Evolutionary conservation across 192 early-diverging fungal genomes (phyloP).

Genomic region (Mortierella hygrophila): DNA sequence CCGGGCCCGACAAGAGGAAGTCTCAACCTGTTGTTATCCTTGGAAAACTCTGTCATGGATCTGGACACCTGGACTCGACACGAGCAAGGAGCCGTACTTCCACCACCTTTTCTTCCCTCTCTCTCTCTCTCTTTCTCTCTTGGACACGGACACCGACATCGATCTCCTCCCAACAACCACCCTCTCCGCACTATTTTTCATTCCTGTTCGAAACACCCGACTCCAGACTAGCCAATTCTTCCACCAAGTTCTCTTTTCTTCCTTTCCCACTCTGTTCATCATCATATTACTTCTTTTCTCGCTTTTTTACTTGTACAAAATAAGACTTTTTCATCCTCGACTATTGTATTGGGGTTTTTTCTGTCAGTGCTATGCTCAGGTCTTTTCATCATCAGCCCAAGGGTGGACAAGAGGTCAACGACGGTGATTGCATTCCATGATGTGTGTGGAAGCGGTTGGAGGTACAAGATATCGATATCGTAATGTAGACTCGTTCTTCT

Average conservation of each 20-base stretch:
- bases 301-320: constrained; percentile 10
- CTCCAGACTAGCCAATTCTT: not conserved
- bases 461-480: no score
- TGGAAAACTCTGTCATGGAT: no score
- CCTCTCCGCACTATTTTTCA: not conserved
- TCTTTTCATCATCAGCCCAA: not conserved
- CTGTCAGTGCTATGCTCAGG: not conserved
- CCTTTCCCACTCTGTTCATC: not conserved
- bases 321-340: not conserved
- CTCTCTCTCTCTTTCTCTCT: no score
- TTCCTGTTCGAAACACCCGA: not conserved
- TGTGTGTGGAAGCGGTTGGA: no score
- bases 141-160: no score
- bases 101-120: no score
- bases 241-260: not conserved
- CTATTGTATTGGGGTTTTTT: not conserved
- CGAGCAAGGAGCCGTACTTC: no score
- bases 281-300: not conserved
- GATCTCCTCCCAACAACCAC: not conserved
- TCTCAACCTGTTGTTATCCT: no score
- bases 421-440: no score
- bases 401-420: no score
- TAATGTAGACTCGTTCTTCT: not conserved
- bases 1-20: not conserved
- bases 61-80: no score